Conservation (phyloP, 371 early-diverging fungal species). For the Rhizopus arrhizus region DNA sequence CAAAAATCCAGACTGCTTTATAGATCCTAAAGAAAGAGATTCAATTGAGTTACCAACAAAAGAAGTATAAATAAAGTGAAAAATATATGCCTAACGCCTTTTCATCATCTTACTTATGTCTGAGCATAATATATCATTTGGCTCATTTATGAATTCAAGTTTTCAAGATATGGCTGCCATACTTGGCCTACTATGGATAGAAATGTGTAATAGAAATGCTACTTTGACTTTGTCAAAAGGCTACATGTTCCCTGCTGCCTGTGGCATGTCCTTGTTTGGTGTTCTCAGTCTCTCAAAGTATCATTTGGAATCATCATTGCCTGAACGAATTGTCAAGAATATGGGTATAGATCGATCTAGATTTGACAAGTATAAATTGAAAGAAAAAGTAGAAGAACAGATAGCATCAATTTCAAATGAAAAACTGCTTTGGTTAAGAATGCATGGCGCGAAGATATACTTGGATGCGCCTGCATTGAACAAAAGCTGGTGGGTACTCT, state of each 20-base stretch:
- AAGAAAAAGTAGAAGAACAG: neutral
- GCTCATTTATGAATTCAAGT: no score
- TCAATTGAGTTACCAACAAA: no score
- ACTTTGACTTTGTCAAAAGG: neutral
- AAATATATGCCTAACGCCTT: no score
- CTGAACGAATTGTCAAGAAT: neutral
- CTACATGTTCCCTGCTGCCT: neutral
- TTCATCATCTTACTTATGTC: no score
- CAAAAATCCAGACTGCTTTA: no score
- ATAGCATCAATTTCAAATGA: neutral
- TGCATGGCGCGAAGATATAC: neutral
- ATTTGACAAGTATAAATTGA: neutral
- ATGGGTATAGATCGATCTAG: neutral
- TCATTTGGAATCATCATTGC: neutral
- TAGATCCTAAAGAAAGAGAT: no score
- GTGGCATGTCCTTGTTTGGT: neutral
- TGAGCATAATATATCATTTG: no score
- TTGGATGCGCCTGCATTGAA: neutral
- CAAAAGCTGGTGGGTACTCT: neutral
- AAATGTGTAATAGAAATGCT: neutral
- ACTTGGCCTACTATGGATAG: neutral
- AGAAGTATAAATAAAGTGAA: no score
- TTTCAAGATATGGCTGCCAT: neutral
- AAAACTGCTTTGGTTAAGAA: neutral
- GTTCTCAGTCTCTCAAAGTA: neutral